Base-by-base conservation (phyloP, 1,139 yeast species). In the Candida sp. region DNA sequence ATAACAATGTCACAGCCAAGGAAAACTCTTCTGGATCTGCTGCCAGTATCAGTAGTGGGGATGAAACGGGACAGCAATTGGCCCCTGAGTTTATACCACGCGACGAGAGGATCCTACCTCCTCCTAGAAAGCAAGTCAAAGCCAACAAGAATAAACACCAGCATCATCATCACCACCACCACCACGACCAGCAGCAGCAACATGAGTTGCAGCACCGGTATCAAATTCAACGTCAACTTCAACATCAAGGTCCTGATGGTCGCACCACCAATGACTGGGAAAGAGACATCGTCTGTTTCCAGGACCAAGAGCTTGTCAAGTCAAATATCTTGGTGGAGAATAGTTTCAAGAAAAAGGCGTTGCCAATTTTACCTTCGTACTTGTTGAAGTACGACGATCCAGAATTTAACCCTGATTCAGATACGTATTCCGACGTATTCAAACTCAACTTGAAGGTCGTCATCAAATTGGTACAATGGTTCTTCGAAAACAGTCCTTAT, bases 401-500 rank as follows among this genome's bases (percentile, higher is more conserved):
- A 0, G 67, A 66, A 44, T 41, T 64, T 25, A 57, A 63, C 17
- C 44, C 63, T 0, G 64, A 64, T 43, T 65, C 69, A 6, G 65
- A 59, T 5, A 59, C 64, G 7, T 54, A 51, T 11, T 58, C 59
- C 3, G 66, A 64, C 40, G 54, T 58, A 3, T 57, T 56, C n/a
- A 55, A 57, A 40, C 48, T 60, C 35, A 73, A 73, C 55, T 53
- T 66, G 39, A 53, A 54, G 3, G 62, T 68, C 2, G 64, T 74
- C 28, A 56, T 58, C 35, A 58, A 58, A 22, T 60, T 76, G 49
- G 75, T 74, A 4, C 66, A 69, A 23, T 55, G 59, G 23, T 76
- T 75, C 49, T 77, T 77, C 50, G 63, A 61, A 9, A 63, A 67
- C 27, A 60, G 63, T 28, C 58, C 60, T 35, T 68, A 72, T 53